phyloP scores from a whole-genome alignment of 2,329 filamentous ascomycete species.

The Arthrocladium fulminans region DNA sequence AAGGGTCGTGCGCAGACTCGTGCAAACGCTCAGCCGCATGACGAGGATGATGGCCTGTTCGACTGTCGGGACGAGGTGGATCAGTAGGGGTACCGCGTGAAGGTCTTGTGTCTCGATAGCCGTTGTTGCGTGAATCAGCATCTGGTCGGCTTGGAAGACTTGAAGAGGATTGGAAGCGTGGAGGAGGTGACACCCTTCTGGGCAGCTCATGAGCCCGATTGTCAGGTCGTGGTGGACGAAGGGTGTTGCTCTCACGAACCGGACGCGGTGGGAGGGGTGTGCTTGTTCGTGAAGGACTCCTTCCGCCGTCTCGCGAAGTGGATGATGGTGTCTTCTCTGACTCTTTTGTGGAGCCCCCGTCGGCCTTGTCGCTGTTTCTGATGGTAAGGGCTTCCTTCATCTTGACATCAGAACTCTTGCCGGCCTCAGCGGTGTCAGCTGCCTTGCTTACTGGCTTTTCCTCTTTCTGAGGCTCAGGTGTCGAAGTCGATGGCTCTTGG shows the following conservation, averaged over 20 bases:
- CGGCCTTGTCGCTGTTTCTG: conserved; percentile 7
- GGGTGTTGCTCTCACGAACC: conserved; percentile 1
- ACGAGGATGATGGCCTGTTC: conserved; percentile 31
- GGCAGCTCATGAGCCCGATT: conserved; percentile 23
- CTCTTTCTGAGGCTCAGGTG: conserved; percentile 13
- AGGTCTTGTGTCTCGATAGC: conserved; percentile 30
- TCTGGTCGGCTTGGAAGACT: conserved; percentile 31
- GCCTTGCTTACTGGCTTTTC: conserved; percentile 22
- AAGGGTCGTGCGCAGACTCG: conserved; percentile 30
- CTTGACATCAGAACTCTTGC: conserved; percentile 34
- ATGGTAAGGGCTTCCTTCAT: conserved; percentile 12
- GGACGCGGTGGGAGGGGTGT: conserved; percentile 4
- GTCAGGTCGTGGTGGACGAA: conserved; percentile 12
- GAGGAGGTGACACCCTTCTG: conserved; percentile 30
- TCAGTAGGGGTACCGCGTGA: conserved; percentile 23
- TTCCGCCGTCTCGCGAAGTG: not conserved
- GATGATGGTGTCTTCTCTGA: conserved; percentile 11
- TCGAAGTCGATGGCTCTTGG: conserved; percentile 11
- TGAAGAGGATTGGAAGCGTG: conserved; percentile 27
- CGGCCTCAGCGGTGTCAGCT: conserved; percentile 39
- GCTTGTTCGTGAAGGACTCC: conserved; percentile 4
- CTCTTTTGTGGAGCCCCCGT: conserved; percentile 9
- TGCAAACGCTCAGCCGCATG: conserved; percentile 29
- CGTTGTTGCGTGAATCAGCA: conserved; percentile 26
- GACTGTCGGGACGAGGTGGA: conserved; percentile 19